phyloP scores from a whole-genome alignment of 352 stramenopile genomes.

The Pythium dissimile region DNA sequence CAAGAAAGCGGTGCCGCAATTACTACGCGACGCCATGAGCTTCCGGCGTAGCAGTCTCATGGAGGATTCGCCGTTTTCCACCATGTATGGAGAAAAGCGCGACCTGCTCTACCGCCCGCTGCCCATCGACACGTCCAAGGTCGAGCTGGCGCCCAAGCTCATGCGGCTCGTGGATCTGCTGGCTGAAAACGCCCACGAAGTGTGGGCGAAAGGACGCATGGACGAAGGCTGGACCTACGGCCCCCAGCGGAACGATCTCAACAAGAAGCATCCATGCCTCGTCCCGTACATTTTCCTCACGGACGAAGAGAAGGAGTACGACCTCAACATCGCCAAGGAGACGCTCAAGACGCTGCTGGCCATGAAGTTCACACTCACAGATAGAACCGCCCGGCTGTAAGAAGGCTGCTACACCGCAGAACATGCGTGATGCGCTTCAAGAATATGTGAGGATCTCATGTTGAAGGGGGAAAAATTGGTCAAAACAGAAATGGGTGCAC shows the following conservation, averaged over 20 bases:
- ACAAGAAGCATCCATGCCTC: constrained; percentile 82
- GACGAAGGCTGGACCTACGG: constrained; percentile 87
- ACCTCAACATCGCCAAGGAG: constrained; percentile 85
- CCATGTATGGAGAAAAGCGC: constrained; percentile 53
- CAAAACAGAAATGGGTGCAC: background rate
- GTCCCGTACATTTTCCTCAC: constrained; percentile 89
- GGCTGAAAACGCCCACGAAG: constrained; percentile 84
- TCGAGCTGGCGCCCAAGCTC: constrained; percentile 62
- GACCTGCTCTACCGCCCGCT: constrained; percentile 67
- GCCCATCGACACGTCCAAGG: constrained; percentile 70
- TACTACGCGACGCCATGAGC: constrained; percentile 70
- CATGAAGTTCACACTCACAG: constrained; percentile 83
- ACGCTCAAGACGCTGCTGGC: constrained; percentile 86
- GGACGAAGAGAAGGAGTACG: constrained; percentile 86
- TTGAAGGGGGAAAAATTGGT: background rate
- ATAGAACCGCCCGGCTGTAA: constrained; percentile 35
- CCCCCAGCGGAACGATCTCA: constrained; percentile 63
- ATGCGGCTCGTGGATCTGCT: constrained; percentile 76
- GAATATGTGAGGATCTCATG: background rate
- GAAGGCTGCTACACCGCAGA: too few relatives aligned
- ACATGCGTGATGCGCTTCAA: too few relatives aligned
- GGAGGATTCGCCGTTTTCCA: constrained; percentile 76
- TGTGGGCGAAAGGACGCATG: constrained; percentile 86
- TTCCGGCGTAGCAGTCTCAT: constrained; percentile 77
- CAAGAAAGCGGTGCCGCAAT: constrained; percentile 49